These are phyloP conservation scores for Moricandia moricandioides DNA, from an alignment of 345 rosid genomes.

Conservation along the genomic window DNA sequence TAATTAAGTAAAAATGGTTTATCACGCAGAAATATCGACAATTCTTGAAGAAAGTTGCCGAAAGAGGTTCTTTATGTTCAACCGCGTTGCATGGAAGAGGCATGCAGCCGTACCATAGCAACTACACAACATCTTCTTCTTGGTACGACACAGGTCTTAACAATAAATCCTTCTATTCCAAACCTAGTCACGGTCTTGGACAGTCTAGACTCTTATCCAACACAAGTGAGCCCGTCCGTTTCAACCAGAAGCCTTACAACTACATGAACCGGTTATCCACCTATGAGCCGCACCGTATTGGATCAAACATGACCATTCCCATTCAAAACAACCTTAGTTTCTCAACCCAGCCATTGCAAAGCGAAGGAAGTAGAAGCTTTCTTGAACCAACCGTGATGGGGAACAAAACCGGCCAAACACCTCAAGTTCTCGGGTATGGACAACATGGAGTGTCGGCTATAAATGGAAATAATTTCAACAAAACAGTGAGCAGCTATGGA, in stretches of 20 bases:
- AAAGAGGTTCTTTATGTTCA: conserved; percentile 20
- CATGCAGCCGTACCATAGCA: conserved; percentile 12
- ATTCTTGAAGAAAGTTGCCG: conserved; percentile 52
- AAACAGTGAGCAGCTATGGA: background rate
- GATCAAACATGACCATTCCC: conserved; percentile 28
- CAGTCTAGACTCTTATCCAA: conserved; percentile 35
- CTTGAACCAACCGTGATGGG: conserved; percentile 12
- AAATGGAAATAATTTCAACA: background rate
- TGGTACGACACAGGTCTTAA: conserved; percentile 19
- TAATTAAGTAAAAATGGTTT: background rate
- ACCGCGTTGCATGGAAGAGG: conserved; percentile 11
- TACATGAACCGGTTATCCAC: conserved; percentile 28
- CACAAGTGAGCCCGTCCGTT: conserved; percentile 11
- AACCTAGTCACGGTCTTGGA: conserved; percentile 16
- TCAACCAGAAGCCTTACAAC: conserved; percentile 17
- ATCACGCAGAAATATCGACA: conserved; percentile 61
- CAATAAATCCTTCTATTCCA: conserved; percentile 20
- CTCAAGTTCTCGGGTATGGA: conserved; percentile 27
- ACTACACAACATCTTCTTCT: conserved; percentile 3
- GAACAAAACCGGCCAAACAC: conserved; percentile 17
- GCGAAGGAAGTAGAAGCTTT: conserved; percentile 6
- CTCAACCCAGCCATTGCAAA: conserved; percentile 20
- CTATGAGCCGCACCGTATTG: conserved; percentile 17
- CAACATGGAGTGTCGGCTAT: conserved; percentile 2
- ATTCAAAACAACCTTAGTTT: conserved; percentile 11